A percentile compares a stretch with the other conserved stretches of the same genome.
Evolutionary conservation across 306 rosid species (phyloP).

Genomic region (Quercus engelmannii): DNA sequence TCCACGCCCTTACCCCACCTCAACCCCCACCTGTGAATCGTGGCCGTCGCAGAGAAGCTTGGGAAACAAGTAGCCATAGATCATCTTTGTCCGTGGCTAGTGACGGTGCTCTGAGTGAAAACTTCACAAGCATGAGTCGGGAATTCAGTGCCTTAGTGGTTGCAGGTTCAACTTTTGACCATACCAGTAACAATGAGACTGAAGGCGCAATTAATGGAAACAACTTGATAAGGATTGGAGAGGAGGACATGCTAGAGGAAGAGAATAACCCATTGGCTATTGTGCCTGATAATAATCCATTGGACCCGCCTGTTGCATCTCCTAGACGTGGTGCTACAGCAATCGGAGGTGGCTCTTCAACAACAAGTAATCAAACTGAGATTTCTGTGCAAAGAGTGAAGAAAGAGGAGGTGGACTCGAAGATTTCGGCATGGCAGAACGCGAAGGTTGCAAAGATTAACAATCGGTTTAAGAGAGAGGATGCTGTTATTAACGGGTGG

Average conservation of each 20-base stretch:
- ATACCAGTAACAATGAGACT: conserved; percentile 1
- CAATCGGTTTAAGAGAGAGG: conserved; percentile 90
- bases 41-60: conserved; percentile 46
- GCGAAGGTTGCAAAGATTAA: conserved; percentile 82
- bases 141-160: conserved; percentile 90
- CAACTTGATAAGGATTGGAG: conserved; percentile 68
- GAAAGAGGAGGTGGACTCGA: conserved; percentile 94
- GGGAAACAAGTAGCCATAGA: conserved; percentile 59
- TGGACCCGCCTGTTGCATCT: conserved; percentile 32
- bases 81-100: conserved; percentile 61
- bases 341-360: neutral
- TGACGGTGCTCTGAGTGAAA: conserved; percentile 58
- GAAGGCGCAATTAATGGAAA: conserved; percentile 10
- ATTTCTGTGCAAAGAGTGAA: conserved; percentile 74
- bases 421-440: conserved; percentile 94
- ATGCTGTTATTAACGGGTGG: conserved; percentile 77
- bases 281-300: conserved; percentile 57
- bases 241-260: conserved; percentile 52
- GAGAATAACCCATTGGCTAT: conserved; percentile 85
- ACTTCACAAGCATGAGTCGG: conserved; percentile 79
- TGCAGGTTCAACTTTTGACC: conserved; percentile 66
- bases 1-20: conserved; percentile 80
- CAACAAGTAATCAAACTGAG: conserved; percentile 16
- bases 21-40: conserved; percentile 23
- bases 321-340: conserved; percentile 12